Base-by-base conservation (phyloP, 2,329 filamentous ascomycete genomes). In the Graphiopsis chlorocephala region DNA sequence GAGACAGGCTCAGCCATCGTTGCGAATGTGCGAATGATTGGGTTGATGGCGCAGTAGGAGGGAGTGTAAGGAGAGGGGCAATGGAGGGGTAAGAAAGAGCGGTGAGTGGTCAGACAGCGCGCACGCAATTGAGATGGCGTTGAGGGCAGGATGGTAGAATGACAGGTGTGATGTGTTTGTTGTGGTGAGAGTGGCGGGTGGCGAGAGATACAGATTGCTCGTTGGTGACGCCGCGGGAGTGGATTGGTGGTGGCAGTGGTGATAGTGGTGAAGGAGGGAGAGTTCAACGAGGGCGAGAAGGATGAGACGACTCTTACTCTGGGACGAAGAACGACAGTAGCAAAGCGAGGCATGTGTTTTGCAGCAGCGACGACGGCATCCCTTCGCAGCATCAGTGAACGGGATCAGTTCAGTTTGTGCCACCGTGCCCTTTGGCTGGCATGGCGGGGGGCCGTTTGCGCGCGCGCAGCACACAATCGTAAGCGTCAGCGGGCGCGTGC, bases 1-100 rank as follows among this genome's bases (percentile, higher is more conserved):
- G 57, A 64, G 15, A 65, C 50, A 10, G 67, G 55, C 50, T 61
- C 67, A 59, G 67, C 66, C 69, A 71, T 71, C 29, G 57, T 68
- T 55, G 60, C 48, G 23, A 55, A 45, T 55, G 60, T 17, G 60
- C 48, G 48, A 23, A 14, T 28, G 47, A 23, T 8, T 33, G 42
- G 26, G 6, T 7, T 29, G 58, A 50, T 20, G 20, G 58, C 23
- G 42, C 20, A 28, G 58, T 26, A 45, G 0, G 26, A 26, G 17
- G 26, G 58, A 50, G 28, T 26, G 45, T 15, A 33, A 26, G 10
- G n/a, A 17, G 42, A 33, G 35, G 28, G 14, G 29, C 58, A 45
- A 28, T 14, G 23, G 26, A 25, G 28, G 25, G 20, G 33, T 4
- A 15, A 4, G 48, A 45, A 62, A 45, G 15, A 20, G 35, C 58